Evolutionary conservation across 371 early-diverging fungal genomes (phyloP).

Genomic region (Mucor irregularis): DNA sequence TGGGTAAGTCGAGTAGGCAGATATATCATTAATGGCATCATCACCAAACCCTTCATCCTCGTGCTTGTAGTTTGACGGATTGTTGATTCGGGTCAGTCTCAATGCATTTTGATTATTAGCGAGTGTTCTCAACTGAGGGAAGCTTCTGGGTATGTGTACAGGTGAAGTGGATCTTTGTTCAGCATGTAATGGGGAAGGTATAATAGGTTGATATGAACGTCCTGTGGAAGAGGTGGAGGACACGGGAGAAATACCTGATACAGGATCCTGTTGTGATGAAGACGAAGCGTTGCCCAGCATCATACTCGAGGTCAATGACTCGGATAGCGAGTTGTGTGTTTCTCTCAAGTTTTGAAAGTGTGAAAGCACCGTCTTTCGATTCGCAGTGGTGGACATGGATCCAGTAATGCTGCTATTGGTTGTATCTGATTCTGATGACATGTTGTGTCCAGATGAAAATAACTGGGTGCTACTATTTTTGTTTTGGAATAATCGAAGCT

Average conservation of each 20-base stretch:
- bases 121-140: conserved; percentile 14
- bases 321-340: conserved; percentile 30
- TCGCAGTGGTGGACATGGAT: not conserved
- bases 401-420: conserved; percentile 1
- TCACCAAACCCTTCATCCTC: not conserved
- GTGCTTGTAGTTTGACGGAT: not conserved
- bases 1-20: conserved; percentile 27
- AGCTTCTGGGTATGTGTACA: conserved; percentile 28
- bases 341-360: conserved; percentile 39
- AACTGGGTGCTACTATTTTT: not conserved
- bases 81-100: not conserved
- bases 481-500: conserved; percentile 45
- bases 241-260: conserved; percentile 8
- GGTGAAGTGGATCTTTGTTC: conserved; percentile 20
- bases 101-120: conserved; percentile 3
- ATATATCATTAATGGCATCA: conserved; percentile 5
- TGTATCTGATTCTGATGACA: conserved; percentile 1
- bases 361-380: conserved; percentile 21
- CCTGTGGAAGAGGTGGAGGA: conserved; percentile 30
- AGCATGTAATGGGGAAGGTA: conserved; percentile 26
- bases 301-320: conserved; percentile 23
- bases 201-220: conserved; percentile 25
- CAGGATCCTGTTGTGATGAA: not conserved
- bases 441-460: conserved; percentile 6
- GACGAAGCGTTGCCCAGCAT: not conserved